Evolutionary conservation across 352 stramenopile genomes (phyloP), one percentile per base, ranked within the genome.

Genomic region (Phytopythium litorale): DNA sequence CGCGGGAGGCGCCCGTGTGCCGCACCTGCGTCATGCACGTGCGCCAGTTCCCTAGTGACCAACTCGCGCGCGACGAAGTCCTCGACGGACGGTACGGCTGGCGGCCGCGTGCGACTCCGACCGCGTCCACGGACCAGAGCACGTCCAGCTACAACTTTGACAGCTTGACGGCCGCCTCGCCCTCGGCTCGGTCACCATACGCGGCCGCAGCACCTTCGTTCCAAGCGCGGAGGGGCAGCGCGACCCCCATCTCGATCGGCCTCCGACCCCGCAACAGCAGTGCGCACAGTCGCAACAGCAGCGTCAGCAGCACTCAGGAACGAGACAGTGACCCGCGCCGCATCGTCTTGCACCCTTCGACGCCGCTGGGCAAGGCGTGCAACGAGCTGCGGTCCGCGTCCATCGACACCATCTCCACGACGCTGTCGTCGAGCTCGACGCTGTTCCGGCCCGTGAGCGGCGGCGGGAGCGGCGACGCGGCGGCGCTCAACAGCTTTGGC

Each of bases 11-110:
- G n/a, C 21, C 64, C 38, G 63, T 80, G 23, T 80, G 72, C 50
- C 68, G 68, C 37, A 67, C 63, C 8, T 78, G 72, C 12, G 56
- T 77, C 35, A 59, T 70, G 4, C 66, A 69, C 59, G 67, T 73
- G 38, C 60, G 53, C 11, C 70, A 75, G n/a, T 33, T 69, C 19
- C 60, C 72, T 32, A 56, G 60, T 21, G 62, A 61, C 16, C 51
- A 40, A 15, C 62, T 80, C 25, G 69, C 70, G 15, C 50, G 66
- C 58, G 53, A 80, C 33, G 69, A 80, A 53, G 66, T 77, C 23
- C 58, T 35, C 42, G 60, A 48, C 2, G 63, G 63, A 1, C 65
- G 68, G 32, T 76, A 70, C 51, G 21, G 16, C 15, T 59, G 60
- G 56, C 42, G n/a, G 3, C 18, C 45, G 33, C 52, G 8, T 16